phyloP scores from a whole-genome alignment of 768 basidiomycete species.

The Clavaria fumosa region DNA sequence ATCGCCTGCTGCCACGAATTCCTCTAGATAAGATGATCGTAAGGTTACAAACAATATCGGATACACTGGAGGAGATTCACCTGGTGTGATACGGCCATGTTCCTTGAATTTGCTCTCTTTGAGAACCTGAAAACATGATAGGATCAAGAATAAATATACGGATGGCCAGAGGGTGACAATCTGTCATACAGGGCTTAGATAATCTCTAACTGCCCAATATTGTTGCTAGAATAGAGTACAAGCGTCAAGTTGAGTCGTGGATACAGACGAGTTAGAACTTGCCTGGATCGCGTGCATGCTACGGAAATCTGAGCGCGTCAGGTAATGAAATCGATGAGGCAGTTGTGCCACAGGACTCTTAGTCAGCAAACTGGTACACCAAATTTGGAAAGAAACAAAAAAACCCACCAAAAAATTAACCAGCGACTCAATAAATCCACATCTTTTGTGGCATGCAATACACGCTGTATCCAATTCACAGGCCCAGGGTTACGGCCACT shows the following conservation, averaged over 20 bases:
- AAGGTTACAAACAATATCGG: background rate
- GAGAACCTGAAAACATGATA: slow-evolving; percentile 50
- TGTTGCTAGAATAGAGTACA: slow-evolving; percentile 44
- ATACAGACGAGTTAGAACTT: background rate
- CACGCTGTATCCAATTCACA: no score
- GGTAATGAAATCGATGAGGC: no score
- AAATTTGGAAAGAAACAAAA: no score
- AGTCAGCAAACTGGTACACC: no score
- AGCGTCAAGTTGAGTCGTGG: background rate
- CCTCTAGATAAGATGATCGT: slow-evolving; percentile 40
- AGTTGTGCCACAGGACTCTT: no score
- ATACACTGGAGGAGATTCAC: slow-evolving; percentile 27
- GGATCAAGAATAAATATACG: slow-evolving; percentile 13
- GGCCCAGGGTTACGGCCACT: no score
- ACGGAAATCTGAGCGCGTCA: no score
- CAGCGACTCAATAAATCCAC: no score
- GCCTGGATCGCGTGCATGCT: slow-evolving; percentile 10
- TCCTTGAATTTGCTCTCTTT: slow-evolving; percentile 99
- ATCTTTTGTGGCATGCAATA: no score
- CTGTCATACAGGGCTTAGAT: slow-evolving; percentile 86
- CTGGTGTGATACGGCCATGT: slow-evolving; percentile 90
- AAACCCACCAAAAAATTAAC: no score
- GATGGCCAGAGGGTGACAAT: slow-evolving; percentile 17
- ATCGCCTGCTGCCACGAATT: slow-evolving; percentile 96
- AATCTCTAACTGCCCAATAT: slow-evolving; percentile 88